Percentiles rank a stretch among this genome's conserved stretches.
Evolutionary conservation across 345 rosid species (phyloP).

Genomic region (Psidium friedrichsthalianum): DNA sequence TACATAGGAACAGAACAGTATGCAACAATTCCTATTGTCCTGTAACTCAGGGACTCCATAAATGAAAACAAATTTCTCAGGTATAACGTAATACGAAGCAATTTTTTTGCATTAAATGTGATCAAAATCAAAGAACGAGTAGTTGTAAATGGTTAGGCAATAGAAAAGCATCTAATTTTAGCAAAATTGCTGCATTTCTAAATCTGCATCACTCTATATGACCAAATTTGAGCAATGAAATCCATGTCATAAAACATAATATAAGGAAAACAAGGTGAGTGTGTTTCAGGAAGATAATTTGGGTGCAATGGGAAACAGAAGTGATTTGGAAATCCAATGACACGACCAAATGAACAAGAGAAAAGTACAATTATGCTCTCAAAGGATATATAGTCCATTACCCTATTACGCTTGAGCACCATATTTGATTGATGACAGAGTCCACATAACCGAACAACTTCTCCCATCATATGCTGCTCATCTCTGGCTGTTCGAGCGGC

Average conservation of each 20-base stretch:
- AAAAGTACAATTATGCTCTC: not conserved
- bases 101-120: not conserved
- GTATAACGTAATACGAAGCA: not conserved
- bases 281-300: not conserved
- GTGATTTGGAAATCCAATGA: not conserved
- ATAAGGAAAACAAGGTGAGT: not conserved
- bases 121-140: not conserved
- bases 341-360: not conserved
- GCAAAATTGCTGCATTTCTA: not conserved
- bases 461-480: slow-evolving; percentile 45
- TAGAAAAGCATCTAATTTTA: not conserved
- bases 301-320: not conserved
- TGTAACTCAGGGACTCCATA: not conserved
- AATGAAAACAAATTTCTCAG: not conserved
- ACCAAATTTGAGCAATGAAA: not conserved
- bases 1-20: no score
- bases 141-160: not conserved
- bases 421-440: slow-evolving; percentile 73
- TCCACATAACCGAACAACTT: slow-evolving; percentile 65
- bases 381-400: slow-evolving; percentile 6
- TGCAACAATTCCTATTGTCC: not conserved
- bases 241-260: not conserved
- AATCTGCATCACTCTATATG: not conserved
- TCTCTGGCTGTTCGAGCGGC: slow-evolving; percentile 50
- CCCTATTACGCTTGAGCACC: slow-evolving; percentile 83